Evolutionary conservation across 345 rosid species (phyloP).

Genomic region (Populus ilicifolia): DNA sequence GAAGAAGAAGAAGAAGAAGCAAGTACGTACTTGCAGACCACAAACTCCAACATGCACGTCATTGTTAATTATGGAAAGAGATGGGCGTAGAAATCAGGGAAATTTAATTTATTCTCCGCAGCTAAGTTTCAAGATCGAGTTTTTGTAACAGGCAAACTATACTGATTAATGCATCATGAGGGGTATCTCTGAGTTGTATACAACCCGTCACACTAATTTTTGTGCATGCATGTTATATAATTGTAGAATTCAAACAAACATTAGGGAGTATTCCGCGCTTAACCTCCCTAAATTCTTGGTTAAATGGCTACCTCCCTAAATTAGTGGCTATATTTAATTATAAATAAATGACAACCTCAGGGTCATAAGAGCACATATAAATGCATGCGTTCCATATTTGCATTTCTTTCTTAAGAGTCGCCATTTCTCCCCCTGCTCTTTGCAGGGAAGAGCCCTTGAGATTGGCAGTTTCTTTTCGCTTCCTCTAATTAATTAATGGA

Average conservation of each 20-base stretch:
- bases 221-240: neutral
- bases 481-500: conserved; percentile 13
- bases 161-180: too few species aligned
- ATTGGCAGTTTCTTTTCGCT: neutral
- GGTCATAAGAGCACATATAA: neutral
- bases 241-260: neutral
- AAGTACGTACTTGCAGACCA: neutral
- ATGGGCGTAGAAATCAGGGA: neutral
- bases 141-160: neutral
- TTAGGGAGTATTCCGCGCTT: neutral
- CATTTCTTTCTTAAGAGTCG: neutral
- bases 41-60: neutral
- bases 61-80: neutral
- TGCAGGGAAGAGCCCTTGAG: conserved; percentile 8
- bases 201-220: neutral
- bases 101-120: neutral
- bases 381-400: neutral
- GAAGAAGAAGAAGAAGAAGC: too few species aligned
- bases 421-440: conserved; percentile 6
- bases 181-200: neutral
- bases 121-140: neutral
- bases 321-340: neutral
- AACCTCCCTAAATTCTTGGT: neutral
- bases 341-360: neutral
- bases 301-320: neutral